A percentile compares a stretch with the other conserved stretches of the same genome.
phyloP scores from a whole-genome alignment of 2,329 filamentous ascomycete species.

The Colletotrichum truncatum region DNA sequence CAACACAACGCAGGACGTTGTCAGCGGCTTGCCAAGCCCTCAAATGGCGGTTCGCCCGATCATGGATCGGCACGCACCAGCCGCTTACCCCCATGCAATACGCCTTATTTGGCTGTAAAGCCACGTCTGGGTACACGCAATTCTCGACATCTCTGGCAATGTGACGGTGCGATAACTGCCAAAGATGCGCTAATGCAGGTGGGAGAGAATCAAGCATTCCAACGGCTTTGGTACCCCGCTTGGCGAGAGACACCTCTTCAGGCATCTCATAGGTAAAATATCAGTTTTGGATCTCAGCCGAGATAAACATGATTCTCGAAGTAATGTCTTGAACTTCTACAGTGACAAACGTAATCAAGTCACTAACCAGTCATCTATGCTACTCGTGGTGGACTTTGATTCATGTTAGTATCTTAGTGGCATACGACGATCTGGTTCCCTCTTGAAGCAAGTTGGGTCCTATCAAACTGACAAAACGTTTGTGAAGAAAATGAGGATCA shows the following conservation, averaged over 20 bases:
- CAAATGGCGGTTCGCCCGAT: conserved; percentile 34
- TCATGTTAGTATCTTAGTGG: neutral
- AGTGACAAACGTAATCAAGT: too few species aligned
- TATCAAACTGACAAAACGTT: neutral
- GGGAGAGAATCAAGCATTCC: conserved; percentile 47
- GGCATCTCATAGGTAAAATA: too few species aligned
- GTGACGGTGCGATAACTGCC: conserved; percentile 38
- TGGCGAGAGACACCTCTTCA: neutral
- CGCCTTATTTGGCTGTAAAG: conserved; percentile 49
- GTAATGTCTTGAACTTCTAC: too few species aligned
- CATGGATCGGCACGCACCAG: conserved; percentile 40
- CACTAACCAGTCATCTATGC: too few species aligned
- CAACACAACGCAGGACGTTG: conserved; percentile 38
- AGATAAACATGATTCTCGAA: neutral
- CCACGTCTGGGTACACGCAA: conserved; percentile 39
- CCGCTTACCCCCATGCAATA: conserved; percentile 46
- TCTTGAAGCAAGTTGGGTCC: neutral
- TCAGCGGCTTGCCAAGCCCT: conserved; percentile 39
- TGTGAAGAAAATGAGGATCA: neutral
- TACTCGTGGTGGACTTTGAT: too few species aligned
- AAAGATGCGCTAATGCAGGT: conserved; percentile 40
- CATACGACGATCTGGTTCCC: neutral
- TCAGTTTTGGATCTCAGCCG: too few species aligned
- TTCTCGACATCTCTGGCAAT: conserved; percentile 40
- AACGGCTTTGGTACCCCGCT: conserved; percentile 40